Evolutionary conservation across 163 green algal species (phyloP), one percentile per base, ranked within the genome.

Genomic region (Scenedesmus sp.): DNA sequence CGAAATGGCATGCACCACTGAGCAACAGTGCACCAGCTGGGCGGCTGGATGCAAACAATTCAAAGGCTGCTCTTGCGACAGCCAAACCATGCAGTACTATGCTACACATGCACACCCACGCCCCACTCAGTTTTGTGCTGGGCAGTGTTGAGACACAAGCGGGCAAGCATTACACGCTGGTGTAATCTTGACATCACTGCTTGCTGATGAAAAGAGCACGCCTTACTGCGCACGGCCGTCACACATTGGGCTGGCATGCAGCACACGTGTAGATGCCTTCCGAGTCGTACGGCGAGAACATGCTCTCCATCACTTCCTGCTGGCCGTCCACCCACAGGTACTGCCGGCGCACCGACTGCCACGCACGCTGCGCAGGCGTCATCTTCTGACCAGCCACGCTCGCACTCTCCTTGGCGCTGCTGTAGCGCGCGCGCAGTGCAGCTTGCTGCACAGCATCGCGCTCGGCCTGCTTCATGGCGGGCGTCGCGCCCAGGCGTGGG

Each of bases 281-380:
- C n/a, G 65, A 84, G 7, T 90, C 85, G 26, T 90, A 90, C 3
- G 85, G 85, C 16, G 70, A 59, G 65, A 90, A 90, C 70, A 90
- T 35, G 72, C 85, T 90, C 49, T 90, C 85, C 72, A 85, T 49
- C 33, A 78, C 43, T 30, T 15, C 40, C 6, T 49, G 40, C 72
- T 90, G 85, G 1, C 85, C 85, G 24, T 83, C n/a, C n/a, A 73
- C 49, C 85, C 85, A 90, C 13, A n/a, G 18, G 49, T 90, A 90
- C 46, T 42, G 6, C 46, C 20, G 2, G 15, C 72, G 70, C 85
- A 90, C 15, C 65, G 7, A 16, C 43, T 90, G 40, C 85, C 85
- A 90, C 22, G 51, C 33, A 24, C 42, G 68, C 68, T 70, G n/a
- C 13, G 22, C 68, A 7, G 22, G 40, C 59, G 37, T 81, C 37